Conservation (phyloP, 78 protist species). For the Cavenderia fasciculata region DNA sequence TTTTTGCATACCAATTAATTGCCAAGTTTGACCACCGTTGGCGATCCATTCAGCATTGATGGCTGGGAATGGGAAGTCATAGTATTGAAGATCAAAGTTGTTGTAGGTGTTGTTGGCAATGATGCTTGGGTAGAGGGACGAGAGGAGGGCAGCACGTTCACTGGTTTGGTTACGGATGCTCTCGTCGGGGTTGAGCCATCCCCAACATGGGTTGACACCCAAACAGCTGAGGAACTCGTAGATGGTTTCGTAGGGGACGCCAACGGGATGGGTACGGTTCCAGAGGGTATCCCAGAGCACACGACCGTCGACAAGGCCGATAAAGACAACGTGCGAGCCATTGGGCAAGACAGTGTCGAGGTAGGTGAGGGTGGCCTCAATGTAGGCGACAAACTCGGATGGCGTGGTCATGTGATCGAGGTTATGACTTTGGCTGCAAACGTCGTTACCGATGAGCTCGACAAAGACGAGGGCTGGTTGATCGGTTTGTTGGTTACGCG, state of each 20-base stretch:
- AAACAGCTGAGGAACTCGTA: slow-evolving; percentile 90
- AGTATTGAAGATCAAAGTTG: slow-evolving; percentile 78
- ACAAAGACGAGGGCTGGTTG: slow-evolving; percentile 83
- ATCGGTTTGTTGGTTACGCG: slow-evolving; percentile 60
- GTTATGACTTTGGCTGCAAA: slow-evolving; percentile 79
- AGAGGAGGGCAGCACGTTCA: slow-evolving; percentile 69
- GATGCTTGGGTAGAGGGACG: slow-evolving; percentile 22
- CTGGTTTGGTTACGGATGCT: slow-evolving; percentile 82
- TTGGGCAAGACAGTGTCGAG: slow-evolving; percentile 83
- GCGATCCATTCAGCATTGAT: slow-evolving; percentile 37
- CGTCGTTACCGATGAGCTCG: slow-evolving; percentile 89
- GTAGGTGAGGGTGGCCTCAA: slow-evolving; percentile 45
- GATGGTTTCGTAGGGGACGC: slow-evolving; percentile 72
- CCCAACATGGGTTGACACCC: slow-evolving; percentile 85
- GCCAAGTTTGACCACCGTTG: slow-evolving; percentile 54
- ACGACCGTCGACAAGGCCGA: slow-evolving; percentile 89
- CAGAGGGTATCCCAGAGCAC: slow-evolving; percentile 87
- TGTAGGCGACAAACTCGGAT: slow-evolving; percentile 43
- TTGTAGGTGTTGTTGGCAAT: slow-evolving; percentile 42
- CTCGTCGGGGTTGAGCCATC: slow-evolving; percentile 92
- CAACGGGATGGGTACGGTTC: slow-evolving; percentile 89
- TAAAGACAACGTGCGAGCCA: slow-evolving; percentile 84
- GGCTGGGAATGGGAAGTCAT: slow-evolving; percentile 71
- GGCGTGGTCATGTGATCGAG: slow-evolving; percentile 81
- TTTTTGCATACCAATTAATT: no score